Percentiles rank a stretch among this genome's conserved stretches.
phyloP scores from a whole-genome alignment of 306 rosid genomes.

The Cucurbita maxima region DNA sequence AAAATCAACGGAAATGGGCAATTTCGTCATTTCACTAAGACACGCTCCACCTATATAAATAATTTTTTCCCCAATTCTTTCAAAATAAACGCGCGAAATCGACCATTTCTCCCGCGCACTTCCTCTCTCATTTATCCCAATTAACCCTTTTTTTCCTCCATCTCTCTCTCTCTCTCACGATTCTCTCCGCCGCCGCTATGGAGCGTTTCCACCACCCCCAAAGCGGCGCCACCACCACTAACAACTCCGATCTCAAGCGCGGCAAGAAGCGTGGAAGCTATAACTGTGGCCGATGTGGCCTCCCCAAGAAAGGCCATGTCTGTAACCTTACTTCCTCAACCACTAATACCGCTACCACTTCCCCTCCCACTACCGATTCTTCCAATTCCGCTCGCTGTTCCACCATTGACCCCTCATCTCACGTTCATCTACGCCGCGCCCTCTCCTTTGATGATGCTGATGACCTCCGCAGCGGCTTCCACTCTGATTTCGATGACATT shows the following conservation, averaged over 20 bases:
- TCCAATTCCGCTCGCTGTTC: conserved; percentile 3
- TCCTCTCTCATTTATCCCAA: not conserved
- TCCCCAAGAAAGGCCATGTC: conserved; percentile 70
- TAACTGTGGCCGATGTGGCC: conserved; percentile 84
- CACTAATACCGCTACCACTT: conserved; percentile 14
- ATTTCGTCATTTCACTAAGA: not conserved
- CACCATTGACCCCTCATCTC: conserved; percentile 16
- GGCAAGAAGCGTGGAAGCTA: conserved; percentile 70
- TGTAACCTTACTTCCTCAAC: conserved; percentile 29
- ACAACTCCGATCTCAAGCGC: conserved; percentile 17
- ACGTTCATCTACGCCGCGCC: conserved; percentile 54
- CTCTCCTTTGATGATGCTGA: conserved; percentile 60
- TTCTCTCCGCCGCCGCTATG: conserved; percentile 14
- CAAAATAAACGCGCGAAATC: conserved; percentile 30
- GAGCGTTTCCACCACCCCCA: conserved; percentile 27
- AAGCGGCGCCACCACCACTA: conserved; percentile 10
- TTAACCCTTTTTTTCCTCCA: not conserved
- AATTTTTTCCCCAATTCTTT: not conserved
- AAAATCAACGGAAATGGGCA: conserved; percentile 5
- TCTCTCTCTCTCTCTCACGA: not conserved
- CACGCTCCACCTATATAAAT: conserved; percentile 2
- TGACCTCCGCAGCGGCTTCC: conserved; percentile 16
- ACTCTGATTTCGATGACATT: conserved; percentile 11
- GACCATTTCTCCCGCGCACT: conserved; percentile 36
- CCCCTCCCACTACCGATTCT: conserved; percentile 9